Conservation (phyloP, 768 basidiomycete species). For the Cyclocybe aegerita region DNA sequence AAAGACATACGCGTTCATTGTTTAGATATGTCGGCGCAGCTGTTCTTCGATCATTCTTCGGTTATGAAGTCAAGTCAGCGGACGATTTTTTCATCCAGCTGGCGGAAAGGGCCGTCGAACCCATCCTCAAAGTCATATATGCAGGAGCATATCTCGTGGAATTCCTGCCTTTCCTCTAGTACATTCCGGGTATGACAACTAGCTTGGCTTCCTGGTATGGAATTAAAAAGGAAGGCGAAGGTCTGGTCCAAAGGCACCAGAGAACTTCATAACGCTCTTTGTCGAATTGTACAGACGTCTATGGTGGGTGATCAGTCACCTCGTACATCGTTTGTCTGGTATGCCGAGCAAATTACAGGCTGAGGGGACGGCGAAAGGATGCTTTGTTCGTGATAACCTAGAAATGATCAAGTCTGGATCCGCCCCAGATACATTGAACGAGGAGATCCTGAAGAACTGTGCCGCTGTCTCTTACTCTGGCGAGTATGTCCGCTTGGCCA, state of each 20-base stretch:
- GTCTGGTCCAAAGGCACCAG: conserved; percentile 18
- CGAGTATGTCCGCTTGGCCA: conserved; percentile 12
- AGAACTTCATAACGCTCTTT: conserved; percentile 25
- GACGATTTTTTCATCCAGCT: conserved; percentile 37
- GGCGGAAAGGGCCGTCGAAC: conserved; percentile 29
- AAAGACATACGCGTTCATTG: background rate
- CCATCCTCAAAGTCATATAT: conserved; percentile 29
- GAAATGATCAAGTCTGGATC: conserved; percentile 17
- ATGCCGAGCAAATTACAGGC: conserved; percentile 9
- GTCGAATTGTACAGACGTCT: conserved; percentile 20
- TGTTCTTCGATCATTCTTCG: conserved; percentile 39
- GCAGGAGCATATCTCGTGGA: conserved; percentile 42
- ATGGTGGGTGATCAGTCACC: conserved; percentile 19
- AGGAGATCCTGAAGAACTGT: conserved; percentile 38
- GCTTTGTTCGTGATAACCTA: conserved; percentile 25
- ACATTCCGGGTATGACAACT: conserved; percentile 24
- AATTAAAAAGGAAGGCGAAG: conserved; percentile 29
- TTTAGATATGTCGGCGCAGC: conserved; percentile 29
- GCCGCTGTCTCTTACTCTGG: conserved; percentile 41
- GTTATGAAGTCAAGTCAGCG: conserved; percentile 33
- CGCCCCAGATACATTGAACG: conserved; percentile 13
- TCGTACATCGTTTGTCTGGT: background rate
- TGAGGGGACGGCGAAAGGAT: conserved; percentile 20
- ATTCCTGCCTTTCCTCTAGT: conserved; percentile 28
- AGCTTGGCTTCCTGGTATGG: conserved; percentile 36